These are phyloP conservation scores for Sporisorium graminicola DNA, from an alignment of 1,284 basidiomycete species.

Conservation along the genomic window DNA sequence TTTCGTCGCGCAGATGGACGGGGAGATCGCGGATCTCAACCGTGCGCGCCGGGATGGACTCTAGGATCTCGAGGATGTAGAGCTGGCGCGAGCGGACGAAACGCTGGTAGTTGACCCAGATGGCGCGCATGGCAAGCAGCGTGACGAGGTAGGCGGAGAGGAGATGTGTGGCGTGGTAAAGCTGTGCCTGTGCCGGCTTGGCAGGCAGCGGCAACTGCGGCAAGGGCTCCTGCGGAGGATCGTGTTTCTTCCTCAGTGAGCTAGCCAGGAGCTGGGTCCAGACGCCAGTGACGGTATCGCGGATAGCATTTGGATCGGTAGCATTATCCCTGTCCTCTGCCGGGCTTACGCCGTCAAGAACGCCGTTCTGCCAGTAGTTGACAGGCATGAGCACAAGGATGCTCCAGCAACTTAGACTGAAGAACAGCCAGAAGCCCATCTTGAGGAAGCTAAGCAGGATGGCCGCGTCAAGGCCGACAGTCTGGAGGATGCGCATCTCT, in stretches of 20 bases:
- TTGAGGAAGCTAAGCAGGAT: constrained; percentile 95
- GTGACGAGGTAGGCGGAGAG: constrained; percentile 95
- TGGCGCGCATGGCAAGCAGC: constrained; percentile 82
- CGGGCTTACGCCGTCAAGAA: constrained; percentile 67
- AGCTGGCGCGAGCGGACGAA: constrained; percentile 93
- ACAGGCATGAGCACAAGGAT: constrained; percentile 67
- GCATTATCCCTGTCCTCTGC: constrained; percentile 53
- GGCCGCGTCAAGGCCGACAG: constrained; percentile 94
- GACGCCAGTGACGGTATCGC: constrained; percentile 22
- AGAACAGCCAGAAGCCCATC: constrained; percentile 90
- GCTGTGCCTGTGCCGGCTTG: constrained; percentile 66
- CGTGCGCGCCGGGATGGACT: constrained; percentile 91
- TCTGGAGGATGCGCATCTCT: constrained; percentile 93
- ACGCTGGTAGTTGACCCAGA: constrained; percentile 87
- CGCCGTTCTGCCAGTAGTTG: constrained; percentile 67
- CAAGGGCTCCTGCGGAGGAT: constrained; percentile 42
- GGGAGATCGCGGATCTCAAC: constrained; percentile 89
- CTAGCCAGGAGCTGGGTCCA: constrained; percentile 38
- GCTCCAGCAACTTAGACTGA: constrained; percentile 78
- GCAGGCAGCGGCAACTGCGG: constrained; percentile 52
- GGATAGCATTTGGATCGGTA: constrained; percentile 12
- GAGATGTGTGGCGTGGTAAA: constrained; percentile 78
- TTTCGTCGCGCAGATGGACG: constrained; percentile 83
- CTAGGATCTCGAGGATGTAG: constrained; percentile 91
- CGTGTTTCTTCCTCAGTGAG: constrained; percentile 17